Base-by-base conservation (phyloP, 2,329 filamentous ascomycete species). In the Xylaria hypoxylon region DNA sequence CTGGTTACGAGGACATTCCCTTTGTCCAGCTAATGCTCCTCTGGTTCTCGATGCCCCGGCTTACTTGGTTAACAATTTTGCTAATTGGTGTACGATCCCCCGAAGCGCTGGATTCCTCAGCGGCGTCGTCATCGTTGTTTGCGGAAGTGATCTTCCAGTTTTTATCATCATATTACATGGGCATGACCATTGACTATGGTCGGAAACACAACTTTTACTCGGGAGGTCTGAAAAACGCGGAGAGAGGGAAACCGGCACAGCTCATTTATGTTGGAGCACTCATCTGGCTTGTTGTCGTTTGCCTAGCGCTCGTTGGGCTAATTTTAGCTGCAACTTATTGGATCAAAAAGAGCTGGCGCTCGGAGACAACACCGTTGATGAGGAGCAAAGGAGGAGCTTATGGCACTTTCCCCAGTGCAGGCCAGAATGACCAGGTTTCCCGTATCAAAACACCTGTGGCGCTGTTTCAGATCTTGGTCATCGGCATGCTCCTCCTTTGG, bases 101-200 rank as follows among this genome's bases (percentile, higher is more conserved):
- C 22, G 60, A 63, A 31, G 4, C 28, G 42, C 31, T 15, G 45
- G n/a, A 63, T 51, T 22, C 17, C 33, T 26, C 52, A 1, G 42
- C 42, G 17, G 52, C 17, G 15, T 3, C 31, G 60, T 48, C 60
- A 15, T 42, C 11, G 44, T 48, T 57, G 5, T 57, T 63, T 40
- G 52, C 60, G 15, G 60, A 63, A 51, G n/a, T 26, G 11, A 51
- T 57, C 52, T 17, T 63, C 31, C 60, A 63, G 60, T 42, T 51
- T 24, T 26, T 63, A 51, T 56, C 60, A 50, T 57, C 51, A 42
- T 56, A 56, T 57, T 63, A 57, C 52, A 63, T 63, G 60, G 31
- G 38, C 11, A 51, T 57, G 44, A 63, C 60, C 31, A 22, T 63
- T 22, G 26, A 57, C 3, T 63, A 63, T 45, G 60, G 60, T 42